phyloP scores from a whole-genome alignment of 139 green algal species.

The Marvania coccoides region DNA sequence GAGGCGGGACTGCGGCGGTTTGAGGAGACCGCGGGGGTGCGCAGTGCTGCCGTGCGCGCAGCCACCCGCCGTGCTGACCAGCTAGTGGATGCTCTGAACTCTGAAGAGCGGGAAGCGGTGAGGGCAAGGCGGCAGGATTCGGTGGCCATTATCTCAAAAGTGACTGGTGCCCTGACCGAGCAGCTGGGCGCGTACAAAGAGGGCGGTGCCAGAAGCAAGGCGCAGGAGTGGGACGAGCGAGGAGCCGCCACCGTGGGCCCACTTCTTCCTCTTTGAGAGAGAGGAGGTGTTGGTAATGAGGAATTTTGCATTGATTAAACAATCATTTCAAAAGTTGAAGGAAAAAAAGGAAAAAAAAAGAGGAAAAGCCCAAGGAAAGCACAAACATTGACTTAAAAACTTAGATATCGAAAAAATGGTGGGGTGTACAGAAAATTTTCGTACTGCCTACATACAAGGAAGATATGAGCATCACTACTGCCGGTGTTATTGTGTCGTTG shows the following conservation, averaged over 20 bases:
- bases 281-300: no score
- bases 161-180: constrained; percentile 16
- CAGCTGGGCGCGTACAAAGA: constrained; percentile 22
- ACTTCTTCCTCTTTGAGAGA: no score
- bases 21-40: constrained; percentile 11
- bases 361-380: no score
- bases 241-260: neutral
- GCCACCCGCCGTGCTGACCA: constrained; percentile 1
- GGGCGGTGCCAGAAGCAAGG: constrained; percentile 4
- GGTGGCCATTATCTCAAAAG: neutral
- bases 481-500: no score
- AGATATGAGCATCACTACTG: no score
- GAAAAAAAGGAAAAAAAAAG: no score
- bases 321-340: no score
- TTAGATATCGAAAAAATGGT: no score
- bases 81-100: neutral
- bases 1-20: constrained; percentile 27
- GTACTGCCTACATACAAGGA: no score
- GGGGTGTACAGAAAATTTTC: no score
- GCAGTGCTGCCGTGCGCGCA: neutral
- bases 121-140: neutral
- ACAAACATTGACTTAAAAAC: no score
- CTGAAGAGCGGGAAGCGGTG: neutral
- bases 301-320: no score
- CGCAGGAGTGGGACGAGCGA: constrained; percentile 11